Base-by-base conservation (phyloP, 306 rosid species). In the Prunus davidiana region DNA sequence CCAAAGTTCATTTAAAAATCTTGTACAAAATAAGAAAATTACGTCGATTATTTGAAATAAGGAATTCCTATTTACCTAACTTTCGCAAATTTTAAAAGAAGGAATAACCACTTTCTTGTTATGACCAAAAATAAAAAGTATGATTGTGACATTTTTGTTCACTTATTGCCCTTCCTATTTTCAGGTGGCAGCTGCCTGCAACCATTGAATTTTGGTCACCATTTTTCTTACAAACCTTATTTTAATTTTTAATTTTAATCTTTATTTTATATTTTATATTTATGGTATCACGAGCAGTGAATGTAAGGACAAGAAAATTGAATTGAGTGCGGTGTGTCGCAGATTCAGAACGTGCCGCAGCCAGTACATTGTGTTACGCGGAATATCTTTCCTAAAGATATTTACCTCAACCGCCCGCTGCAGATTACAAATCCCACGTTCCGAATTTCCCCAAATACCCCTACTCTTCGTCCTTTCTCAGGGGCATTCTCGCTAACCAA, bases 311-410 rank as follows among this genome's bases (percentile, higher is more conserved):
- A 64, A 64, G 16, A 34, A 34, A 38, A 34, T 28, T 63, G 67
- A 15, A 63, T 55, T n/a, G 50, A 32, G 32, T 32, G 51, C 30
- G 64, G 75, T 43, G 43, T 56, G 81, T 78, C 52, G 76, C 64
- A 47, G 64, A 70, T 34, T 32, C 19, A 51, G 56, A 78, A 60
- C 52, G 70, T 52, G 61, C 54, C 49, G 61, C 49, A 63, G 73
- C 34, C 69, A 54, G 46, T 64, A 41, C 67, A 51, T 73, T 63
- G 78, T 78, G 82, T 41, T 54, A 13, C 14, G 76, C 49, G 64
- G 68, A 61, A 57, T 72, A 72, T 79, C 78, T 79, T 64, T 65
- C 57, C 24, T 24, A 43, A 54, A 73, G 72, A 72, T 61, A 72
- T 72, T 63, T 43, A 64, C 32, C 67, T 71, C 65, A 71, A 50